Evolutionary conservation across 129 eudicot species (phyloP).

Genomic region (carrot (Daucus carota)): DNA sequence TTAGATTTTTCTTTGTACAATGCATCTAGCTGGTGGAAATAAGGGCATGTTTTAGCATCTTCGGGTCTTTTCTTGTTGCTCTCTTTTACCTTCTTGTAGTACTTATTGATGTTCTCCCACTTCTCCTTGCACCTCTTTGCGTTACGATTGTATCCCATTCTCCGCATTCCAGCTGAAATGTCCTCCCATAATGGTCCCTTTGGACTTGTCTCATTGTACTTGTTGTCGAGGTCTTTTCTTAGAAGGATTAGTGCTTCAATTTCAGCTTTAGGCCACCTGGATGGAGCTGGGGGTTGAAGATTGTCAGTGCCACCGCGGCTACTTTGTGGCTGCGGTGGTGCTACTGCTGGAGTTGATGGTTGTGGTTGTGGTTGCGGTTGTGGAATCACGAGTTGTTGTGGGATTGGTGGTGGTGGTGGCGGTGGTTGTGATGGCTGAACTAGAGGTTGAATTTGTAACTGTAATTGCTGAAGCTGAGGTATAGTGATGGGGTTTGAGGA

Average conservation of each 20-base stretch:
- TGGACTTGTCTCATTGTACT: conserved; percentile 82
- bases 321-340: conserved; percentile 2
- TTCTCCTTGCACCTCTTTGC: conserved; percentile 90
- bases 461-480: conserved; percentile 16
- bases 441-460: conserved; percentile 10
- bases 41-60: conserved; percentile 87
- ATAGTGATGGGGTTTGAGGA: conserved; percentile 23
- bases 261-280: conserved; percentile 92
- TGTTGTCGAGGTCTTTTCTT: conserved; percentile 57
- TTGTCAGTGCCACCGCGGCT: conserved; percentile 25
- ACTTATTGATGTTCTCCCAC: conserved; percentile 97
- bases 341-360: conserved; percentile 13
- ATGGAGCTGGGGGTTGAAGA: conserved; percentile 38
- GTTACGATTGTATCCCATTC: conserved; percentile 71
- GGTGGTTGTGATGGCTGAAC: neutral
- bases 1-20: conserved; percentile 57
- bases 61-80: conserved; percentile 90
- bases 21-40: conserved; percentile 78
- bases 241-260: conserved; percentile 65
- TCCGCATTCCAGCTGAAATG: conserved; percentile 60
- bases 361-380: neutral
- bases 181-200: conserved; percentile 97
- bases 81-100: conserved; percentile 88
- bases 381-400: neutral
- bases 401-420: neutral